Evolutionary conservation across 106 monocot species (phyloP), one percentile per base, ranked within the genome.

Genomic region (Alisma plantagoaquatica): DNA sequence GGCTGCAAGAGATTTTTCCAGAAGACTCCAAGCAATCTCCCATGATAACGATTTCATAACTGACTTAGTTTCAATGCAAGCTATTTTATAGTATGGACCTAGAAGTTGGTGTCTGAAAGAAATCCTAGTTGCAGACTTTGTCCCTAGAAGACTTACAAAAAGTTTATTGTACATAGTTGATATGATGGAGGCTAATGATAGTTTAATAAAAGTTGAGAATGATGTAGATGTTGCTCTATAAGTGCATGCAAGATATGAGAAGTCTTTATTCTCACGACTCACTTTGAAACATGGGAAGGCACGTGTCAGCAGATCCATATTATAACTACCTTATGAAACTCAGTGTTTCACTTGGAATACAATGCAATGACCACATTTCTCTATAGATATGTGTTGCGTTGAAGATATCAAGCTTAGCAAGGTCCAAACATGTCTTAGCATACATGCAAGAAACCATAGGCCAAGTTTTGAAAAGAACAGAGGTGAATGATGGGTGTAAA

Each of bases 401-500:
- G n/a, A n/a, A 86, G 90, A 82, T 98, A 72, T 81, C 74, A 52
- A 90, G 82, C 60, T 75, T 98, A 46, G 60, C 90, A 44, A 90
- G 90, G 10, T 90, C 89, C 3, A 79, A 90, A 18, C 75, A 82
- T 38, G 56, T 73, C 10, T 78, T 98, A 71, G 98, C 98, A 43
- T 67, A 90, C 29, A 98, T 98, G 89, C 79, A 82, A 33, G 98
- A 98, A 50, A 89, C 89, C 27, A 76, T 98, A 12, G 77, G 73
- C 5, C 66, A 46, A 52, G 75, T 84, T 60, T 24, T 80, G 18
- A 70, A 69, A 63, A 73, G 59, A 60, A 94, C 75, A 28, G 87
- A 94, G 71, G 47, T 87, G 75, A 80, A 87, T 49, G 93, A 94
- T n/a, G n/a, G n/a, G n/a, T n/a, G n/a, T n/a, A n/a, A n/a, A n/a